phyloP scores from a whole-genome alignment of 305 asterid species.

The Fraxinus nigra region DNA sequence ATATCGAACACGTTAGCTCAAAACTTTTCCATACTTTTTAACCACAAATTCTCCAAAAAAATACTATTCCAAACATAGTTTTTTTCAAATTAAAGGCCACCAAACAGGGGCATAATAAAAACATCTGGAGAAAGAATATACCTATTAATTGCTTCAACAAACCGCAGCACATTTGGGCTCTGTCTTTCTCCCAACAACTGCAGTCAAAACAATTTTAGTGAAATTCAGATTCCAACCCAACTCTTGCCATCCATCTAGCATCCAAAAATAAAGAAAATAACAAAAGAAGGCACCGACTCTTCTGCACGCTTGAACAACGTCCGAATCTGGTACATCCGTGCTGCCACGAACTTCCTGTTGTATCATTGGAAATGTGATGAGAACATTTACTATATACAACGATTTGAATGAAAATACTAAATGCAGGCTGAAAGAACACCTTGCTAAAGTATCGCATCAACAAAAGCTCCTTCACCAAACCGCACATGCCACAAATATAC shows the following conservation, averaged over 20 bases:
- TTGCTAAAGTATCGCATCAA: slow-evolving; percentile 95
- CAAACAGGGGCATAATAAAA: not conserved
- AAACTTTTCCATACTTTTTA: too few relatives aligned
- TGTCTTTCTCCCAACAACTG: slow-evolving; percentile 95
- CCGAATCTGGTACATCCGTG: slow-evolving; percentile 75
- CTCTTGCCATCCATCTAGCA: not conserved
- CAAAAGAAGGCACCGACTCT: slow-evolving; percentile 54
- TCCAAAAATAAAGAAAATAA: slow-evolving; percentile 7
- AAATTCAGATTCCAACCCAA: slow-evolving; percentile 9
- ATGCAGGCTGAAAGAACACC: slow-evolving; percentile 37
- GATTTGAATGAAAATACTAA: not conserved
- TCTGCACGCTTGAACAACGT: slow-evolving; percentile 78
- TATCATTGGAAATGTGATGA: slow-evolving; percentile 18
- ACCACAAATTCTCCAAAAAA: too few relatives aligned
- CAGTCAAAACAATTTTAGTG: slow-evolving; percentile 26
- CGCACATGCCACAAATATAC: slow-evolving; percentile 87
- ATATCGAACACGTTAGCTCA: too few relatives aligned
- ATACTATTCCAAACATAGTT: too few relatives aligned
- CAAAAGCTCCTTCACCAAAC: slow-evolving; percentile 74
- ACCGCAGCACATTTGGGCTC: slow-evolving; percentile 80
- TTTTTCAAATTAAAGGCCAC: too few relatives aligned
- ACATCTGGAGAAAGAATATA: slow-evolving; percentile 29
- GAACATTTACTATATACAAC: slow-evolving; percentile 16
- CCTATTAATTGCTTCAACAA: slow-evolving; percentile 87
- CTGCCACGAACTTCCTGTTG: slow-evolving; percentile 80